Conservation (phyloP, 352 stramenopile genomes). For the Phytophthora agathidicida region DNA sequence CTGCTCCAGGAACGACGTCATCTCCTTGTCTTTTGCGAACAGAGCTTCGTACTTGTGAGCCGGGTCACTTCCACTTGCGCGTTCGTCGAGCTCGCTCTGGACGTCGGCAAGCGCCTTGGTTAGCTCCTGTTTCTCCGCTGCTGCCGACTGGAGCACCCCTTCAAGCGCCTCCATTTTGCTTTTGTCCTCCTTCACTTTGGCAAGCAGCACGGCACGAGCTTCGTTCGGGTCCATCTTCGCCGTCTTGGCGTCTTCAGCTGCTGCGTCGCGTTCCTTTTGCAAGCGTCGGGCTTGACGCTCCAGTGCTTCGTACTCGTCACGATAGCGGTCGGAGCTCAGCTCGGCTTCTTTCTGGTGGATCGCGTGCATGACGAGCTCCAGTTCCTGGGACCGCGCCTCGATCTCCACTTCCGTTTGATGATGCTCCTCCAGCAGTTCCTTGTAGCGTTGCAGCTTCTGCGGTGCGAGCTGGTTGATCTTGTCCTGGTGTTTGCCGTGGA, state of each 20-base stretch:
- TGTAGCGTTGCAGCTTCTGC: constrained; percentile 85
- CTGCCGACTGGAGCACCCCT: constrained; percentile 50
- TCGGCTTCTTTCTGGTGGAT: constrained; percentile 83
- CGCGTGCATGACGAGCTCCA: constrained; percentile 75
- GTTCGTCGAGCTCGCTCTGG: constrained; percentile 69
- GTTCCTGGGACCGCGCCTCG: constrained; percentile 65
- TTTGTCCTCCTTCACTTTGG: constrained; percentile 90
- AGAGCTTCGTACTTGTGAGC: constrained; percentile 89
- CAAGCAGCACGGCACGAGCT: constrained; percentile 76
- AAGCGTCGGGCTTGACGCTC: constrained; percentile 70
- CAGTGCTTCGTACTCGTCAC: constrained; percentile 80
- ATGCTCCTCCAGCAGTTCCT: constrained; percentile 75
- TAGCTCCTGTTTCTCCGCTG: constrained; percentile 65
- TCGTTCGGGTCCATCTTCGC: constrained; percentile 91
- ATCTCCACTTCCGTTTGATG: constrained; percentile 78
- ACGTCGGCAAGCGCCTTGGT: constrained; percentile 60
- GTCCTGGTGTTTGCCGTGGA: constrained; percentile 81
- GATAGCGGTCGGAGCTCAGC: constrained; percentile 67
- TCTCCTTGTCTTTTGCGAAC: constrained; percentile 91
- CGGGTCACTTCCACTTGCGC: constrained; percentile 69
- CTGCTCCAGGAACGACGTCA: constrained; percentile 89
- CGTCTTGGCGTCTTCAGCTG: constrained; percentile 84
- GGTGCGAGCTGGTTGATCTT: constrained; percentile 91
- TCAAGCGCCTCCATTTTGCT: constrained; percentile 81
- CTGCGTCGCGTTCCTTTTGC: constrained; percentile 78